These are phyloP conservation scores for Phylloporus sp. DNA, from an alignment of 768 basidiomycete genomes.

Conservation along the genomic window DNA sequence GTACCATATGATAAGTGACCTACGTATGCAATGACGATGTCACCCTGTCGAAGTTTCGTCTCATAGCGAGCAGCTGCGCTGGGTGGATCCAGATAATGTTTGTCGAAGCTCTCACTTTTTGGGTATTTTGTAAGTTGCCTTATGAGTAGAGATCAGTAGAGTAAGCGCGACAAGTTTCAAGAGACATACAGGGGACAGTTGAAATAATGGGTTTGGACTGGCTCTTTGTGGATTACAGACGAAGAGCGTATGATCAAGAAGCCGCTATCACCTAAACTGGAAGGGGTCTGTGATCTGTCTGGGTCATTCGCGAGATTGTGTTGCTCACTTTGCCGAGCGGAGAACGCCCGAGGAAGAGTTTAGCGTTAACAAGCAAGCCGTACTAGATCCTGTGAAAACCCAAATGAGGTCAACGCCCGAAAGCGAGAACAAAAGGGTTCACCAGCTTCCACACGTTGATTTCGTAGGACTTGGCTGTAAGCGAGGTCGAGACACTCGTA, in stretches of 20 bases:
- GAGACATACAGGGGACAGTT: slow-evolving; percentile 31
- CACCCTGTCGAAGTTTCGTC: slow-evolving; percentile 48
- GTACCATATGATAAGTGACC: slow-evolving; percentile 9
- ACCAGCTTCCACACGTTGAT: slow-evolving; percentile 57
- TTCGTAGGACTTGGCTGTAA: slow-evolving; percentile 65
- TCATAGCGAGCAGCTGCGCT: slow-evolving; percentile 43
- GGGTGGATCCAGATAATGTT: slow-evolving; percentile 34
- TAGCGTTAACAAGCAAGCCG: slow-evolving; percentile 70
- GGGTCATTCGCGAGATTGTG: neutral
- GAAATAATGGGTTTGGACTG: slow-evolving; percentile 32
- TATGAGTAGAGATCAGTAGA: slow-evolving; percentile 1
- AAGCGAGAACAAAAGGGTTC: slow-evolving; percentile 16
- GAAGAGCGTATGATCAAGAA: slow-evolving; percentile 69
- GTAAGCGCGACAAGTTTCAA: neutral
- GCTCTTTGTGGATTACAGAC: slow-evolving; percentile 49
- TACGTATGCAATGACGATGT: slow-evolving; percentile 50
- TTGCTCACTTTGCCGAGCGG: slow-evolving; percentile 70
- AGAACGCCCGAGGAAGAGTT: slow-evolving; percentile 73
- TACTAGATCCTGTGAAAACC: slow-evolving; percentile 65
- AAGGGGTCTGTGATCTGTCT: slow-evolving; percentile 5
- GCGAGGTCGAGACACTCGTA: slow-evolving; percentile 69
- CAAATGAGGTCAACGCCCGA: neutral
- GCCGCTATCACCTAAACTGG: slow-evolving; percentile 76
- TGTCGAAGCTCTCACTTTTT: slow-evolving; percentile 2
- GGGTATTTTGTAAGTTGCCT: slow-evolving; percentile 38